Evolutionary conservation across 2,329 filamentous ascomycete species (phyloP).

Genomic region (Claviceps sp.): DNA sequence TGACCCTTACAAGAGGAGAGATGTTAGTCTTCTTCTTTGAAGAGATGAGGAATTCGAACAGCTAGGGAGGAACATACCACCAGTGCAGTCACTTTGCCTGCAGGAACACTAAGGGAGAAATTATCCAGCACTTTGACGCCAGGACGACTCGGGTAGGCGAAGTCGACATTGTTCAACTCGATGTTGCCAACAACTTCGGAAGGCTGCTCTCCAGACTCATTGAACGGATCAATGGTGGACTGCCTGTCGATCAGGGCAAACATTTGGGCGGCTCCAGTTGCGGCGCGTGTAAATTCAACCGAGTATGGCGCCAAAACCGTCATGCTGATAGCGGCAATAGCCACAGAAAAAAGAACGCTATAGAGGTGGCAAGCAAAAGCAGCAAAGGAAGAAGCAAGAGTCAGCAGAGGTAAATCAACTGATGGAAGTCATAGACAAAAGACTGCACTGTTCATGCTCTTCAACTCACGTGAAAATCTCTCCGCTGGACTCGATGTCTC

Average conservation of each 20-base stretch:
- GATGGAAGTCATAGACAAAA: not conserved
- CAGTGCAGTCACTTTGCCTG: conserved; percentile 30
- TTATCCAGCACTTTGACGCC: conserved; percentile 27
- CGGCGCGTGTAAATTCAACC: conserved; percentile 25
- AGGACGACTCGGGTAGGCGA: conserved; percentile 32
- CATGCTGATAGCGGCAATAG: conserved; percentile 23
- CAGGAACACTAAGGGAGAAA: conserved; percentile 28
- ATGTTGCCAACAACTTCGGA: conserved; percentile 19
- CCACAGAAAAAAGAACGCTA: conserved; percentile 25
- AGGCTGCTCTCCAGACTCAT: conserved; percentile 6
- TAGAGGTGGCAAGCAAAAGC: not conserved
- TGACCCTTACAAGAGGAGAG: not conserved
- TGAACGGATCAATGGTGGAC: conserved; percentile 14
- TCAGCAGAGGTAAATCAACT: not conserved
- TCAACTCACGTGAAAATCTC: conserved; percentile 24
- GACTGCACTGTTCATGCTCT: not conserved
- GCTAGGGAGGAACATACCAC: conserved; percentile 14
- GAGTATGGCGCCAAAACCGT: conserved; percentile 23
- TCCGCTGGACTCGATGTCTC: conserved; percentile 24
- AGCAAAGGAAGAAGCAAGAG: not conserved
- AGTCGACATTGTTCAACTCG: conserved; percentile 26
- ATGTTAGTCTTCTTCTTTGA: not conserved
- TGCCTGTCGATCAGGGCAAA: not conserved
- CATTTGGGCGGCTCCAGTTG: conserved; percentile 16
- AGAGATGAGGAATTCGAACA: not conserved